phyloP scores from a whole-genome alignment of 2,329 filamentous ascomycete species.

The Sclerotinia spermophila region DNA sequence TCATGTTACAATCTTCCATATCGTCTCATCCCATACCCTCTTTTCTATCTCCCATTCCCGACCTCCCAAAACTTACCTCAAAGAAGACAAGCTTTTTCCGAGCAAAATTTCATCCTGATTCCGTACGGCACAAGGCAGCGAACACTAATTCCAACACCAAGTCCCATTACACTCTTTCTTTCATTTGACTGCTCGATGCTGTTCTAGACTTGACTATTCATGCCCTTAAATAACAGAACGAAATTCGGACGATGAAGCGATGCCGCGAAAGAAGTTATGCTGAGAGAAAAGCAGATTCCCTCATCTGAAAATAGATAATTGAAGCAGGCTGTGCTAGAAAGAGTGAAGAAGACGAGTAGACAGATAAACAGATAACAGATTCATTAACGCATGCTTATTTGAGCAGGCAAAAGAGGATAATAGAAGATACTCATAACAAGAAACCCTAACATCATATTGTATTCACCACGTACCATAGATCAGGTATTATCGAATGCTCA shows the following conservation, averaged over 20 bases:
- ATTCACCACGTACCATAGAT: no score
- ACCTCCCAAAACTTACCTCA: background rate
- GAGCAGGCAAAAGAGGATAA: no score
- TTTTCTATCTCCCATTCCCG: background rate
- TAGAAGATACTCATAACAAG: no score
- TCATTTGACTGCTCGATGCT: fast-evolving
- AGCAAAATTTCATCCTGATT: no score
- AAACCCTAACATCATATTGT: no score
- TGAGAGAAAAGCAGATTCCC: background rate
- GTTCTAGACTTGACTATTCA: background rate
- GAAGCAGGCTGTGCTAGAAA: no score
- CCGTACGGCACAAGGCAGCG: background rate
- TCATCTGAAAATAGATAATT: no score
- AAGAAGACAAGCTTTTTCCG: background rate
- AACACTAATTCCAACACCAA: background rate
- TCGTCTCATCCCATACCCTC: background rate
- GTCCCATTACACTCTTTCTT: fast-evolving
- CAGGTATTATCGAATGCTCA: no score
- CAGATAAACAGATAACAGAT: no score
- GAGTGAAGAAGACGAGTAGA: no score
- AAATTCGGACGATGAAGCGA: background rate
- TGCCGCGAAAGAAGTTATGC: no score
- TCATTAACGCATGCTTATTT: no score
- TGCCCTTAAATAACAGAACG: background rate
- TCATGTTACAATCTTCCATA: background rate